A percentile compares a stretch with the other conserved stretches of the same genome.
phyloP scores from a whole-genome alignment of 108 stramenopile species.

The Cylindrotheca closterium region DNA sequence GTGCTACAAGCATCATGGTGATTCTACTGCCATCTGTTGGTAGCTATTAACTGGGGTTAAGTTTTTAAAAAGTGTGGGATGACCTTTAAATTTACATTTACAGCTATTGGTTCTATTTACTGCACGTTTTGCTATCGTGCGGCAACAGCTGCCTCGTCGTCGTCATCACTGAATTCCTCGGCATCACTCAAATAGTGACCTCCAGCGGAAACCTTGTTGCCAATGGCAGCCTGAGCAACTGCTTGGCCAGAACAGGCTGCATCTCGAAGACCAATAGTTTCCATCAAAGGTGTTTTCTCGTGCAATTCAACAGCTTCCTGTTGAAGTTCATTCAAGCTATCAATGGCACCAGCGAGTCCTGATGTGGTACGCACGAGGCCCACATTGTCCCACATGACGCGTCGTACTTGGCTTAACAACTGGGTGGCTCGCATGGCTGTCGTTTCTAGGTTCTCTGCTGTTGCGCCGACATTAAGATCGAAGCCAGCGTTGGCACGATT shows the following conservation, averaged over 20 bases:
- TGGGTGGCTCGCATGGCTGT: slow-evolving; percentile 45
- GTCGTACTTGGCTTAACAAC: slow-evolving; percentile 54
- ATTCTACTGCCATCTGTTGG: too few species aligned
- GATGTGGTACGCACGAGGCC: slow-evolving; percentile 82
- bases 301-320: slow-evolving; percentile 60
- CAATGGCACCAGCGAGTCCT: slow-evolving; percentile 66
- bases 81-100: too few species aligned
- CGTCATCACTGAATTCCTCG: slow-evolving; percentile 30
- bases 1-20: too few species aligned
- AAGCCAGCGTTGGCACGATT: neutral
- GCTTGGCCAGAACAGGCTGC: slow-evolving; percentile 73
- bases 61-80: too few species aligned
- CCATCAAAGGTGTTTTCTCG: slow-evolving; percentile 39
- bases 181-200: slow-evolving; percentile 67
- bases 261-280: slow-evolving; percentile 76
- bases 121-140: too few species aligned
- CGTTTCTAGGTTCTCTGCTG: slow-evolving; percentile 34
- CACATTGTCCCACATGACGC: slow-evolving; percentile 92
- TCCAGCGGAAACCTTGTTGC: slow-evolving; percentile 67
- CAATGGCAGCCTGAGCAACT: slow-evolving; percentile 65
- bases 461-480: slow-evolving; percentile 5
- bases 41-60: too few species aligned
- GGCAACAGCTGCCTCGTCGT: slow-evolving; percentile 35
- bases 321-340: slow-evolving; percentile 53
- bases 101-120: too few species aligned